Base-by-base conservation (phyloP, 1,284 basidiomycete genomes). In the Porogramme epimiltina region DNA sequence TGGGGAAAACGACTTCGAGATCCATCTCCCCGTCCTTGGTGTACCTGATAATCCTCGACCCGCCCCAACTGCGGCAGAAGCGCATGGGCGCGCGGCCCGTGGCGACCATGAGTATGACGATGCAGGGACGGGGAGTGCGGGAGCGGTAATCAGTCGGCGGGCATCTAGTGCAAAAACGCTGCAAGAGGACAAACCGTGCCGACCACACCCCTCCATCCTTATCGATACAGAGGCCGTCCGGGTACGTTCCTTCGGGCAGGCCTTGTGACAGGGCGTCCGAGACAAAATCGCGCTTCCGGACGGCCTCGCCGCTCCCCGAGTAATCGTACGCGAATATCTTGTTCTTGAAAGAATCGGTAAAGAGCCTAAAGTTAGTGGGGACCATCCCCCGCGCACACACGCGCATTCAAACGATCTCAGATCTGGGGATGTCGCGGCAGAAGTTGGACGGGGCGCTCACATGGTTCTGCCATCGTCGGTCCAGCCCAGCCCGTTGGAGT, bases 251-350 rank as follows among this genome's bases (percentile, higher is more conserved):
- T 43, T 74, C 66, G 11, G 75, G 68, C 24, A 79, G 70, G 4
- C 83, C 84, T 47, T 78, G 71, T 45, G 77, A 75, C 47, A 80
- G 67, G 6, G 80, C 78, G 61, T 88, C 79, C n/a, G 34, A 9
- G 44, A 85, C 70, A 51, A 80, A 79, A 13, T 82, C 61, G 20
- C 84, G 77, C 50, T 79, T 76, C 60, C 84, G 81, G 24, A 75
- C 74, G 24, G 85, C 59, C 16, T 70, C 70, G 22, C 84, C 85
- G 47, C 78, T 65, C 43, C 80, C 70, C 16, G 9, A 5, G 56
- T 84, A 81, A 64, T 87, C 83, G 61, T 88, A 88, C 19, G 79
- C 81, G 61, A 84, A 84, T 57, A 87, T 86, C 55, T 75, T 72
- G 66, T 87, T 85, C 20, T 70, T 69, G 52, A 80, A 66, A 1